Evolutionary conservation across 148 eudicot genomes (phyloP).

Genomic region (Camellia lanceoleosa): DNA sequence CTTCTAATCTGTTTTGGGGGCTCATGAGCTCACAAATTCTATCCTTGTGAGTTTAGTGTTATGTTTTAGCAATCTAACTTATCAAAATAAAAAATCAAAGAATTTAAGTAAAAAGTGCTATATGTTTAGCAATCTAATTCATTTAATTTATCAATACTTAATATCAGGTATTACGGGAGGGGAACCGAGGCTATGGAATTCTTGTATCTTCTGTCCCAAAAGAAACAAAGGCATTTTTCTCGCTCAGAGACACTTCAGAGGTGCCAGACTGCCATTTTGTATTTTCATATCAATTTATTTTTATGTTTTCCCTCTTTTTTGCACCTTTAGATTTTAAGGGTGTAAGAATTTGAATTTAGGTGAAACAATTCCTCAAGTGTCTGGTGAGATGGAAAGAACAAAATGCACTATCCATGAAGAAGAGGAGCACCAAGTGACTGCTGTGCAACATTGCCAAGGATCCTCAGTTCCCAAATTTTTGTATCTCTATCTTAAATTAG

Average conservation of each 20-base stretch:
- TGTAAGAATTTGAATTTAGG: conserved; percentile 25
- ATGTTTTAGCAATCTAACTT: too few species aligned
- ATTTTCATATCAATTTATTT: neutral
- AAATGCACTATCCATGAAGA: neutral
- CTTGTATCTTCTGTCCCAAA: conserved; percentile 62
- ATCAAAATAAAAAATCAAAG: too few species aligned
- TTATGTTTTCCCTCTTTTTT: neutral
- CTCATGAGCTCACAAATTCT: neutral
- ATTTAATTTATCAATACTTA: neutral
- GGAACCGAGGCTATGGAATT: conserved; percentile 66
- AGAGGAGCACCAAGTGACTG: conserved; percentile 17
- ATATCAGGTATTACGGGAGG: conserved; percentile 48
- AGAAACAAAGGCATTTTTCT: conserved; percentile 69
- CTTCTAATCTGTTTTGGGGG: neutral
- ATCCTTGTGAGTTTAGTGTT: neutral
- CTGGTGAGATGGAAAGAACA: conserved; percentile 48
- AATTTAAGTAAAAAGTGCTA: too few species aligned
- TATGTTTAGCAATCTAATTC: neutral
- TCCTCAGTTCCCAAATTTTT: too few species aligned
- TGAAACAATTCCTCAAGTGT: conserved; percentile 39
- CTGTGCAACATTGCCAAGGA: too few species aligned
- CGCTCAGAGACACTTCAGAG: conserved; percentile 62
- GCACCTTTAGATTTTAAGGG: neutral
- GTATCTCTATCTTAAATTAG: too few species aligned
- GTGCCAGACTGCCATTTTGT: conserved; percentile 12